Evolutionary conservation across 805 yeast genomes (phyloP).

Genomic region (Lipomyces lipofer): DNA sequence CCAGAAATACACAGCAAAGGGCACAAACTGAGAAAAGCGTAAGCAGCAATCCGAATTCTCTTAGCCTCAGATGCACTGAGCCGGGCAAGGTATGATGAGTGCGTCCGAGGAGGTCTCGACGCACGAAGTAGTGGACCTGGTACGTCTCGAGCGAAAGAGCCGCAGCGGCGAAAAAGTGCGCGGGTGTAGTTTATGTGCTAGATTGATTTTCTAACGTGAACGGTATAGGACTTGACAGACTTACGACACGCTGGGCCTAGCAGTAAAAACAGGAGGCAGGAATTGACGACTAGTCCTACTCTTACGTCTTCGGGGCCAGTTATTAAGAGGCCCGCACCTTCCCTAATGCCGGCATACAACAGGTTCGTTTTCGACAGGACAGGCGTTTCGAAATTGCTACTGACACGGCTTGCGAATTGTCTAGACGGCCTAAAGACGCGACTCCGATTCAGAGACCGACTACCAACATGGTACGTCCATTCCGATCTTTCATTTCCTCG

Average conservation of each 20-base stretch:
- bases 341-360: neutral
- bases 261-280: neutral
- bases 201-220: neutral
- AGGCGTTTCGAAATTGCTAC: neutral
- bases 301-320: neutral
- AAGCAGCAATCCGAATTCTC: too few relatives aligned
- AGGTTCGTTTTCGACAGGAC: neutral
- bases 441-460: slow-evolving; percentile 2
- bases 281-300: neutral
- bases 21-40: too few relatives aligned
- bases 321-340: neutral
- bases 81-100: neutral
- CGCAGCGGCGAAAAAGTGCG: neutral
- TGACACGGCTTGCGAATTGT: neutral
- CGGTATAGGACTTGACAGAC: neutral
- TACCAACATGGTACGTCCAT: neutral
- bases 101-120: neutral
- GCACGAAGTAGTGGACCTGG: slow-evolving; percentile 3
- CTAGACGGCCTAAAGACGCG: slow-evolving; percentile 3
- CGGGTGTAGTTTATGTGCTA: neutral
- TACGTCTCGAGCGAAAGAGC: neutral
- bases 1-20: too few relatives aligned
- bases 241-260: too few relatives aligned
- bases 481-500: neutral
- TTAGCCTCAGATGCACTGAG: too few relatives aligned